Evolutionary conservation across 2,329 filamentous ascomycete genomes (phyloP), one percentile per base, ranked within the genome.

Genomic region (Diaporthe amygdali): DNA sequence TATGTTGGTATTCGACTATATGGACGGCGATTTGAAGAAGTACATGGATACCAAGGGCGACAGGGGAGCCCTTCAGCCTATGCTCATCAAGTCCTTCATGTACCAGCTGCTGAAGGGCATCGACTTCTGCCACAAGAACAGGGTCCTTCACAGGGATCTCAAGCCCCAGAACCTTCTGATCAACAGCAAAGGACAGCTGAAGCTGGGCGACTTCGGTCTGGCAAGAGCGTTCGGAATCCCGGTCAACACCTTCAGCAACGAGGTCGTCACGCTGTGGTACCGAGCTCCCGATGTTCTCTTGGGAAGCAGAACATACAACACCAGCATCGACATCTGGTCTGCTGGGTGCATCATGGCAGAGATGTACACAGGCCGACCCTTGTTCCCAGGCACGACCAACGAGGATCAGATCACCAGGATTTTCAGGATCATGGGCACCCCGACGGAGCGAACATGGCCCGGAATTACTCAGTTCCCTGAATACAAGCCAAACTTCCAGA

Each of bases 301-400:
- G 55, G 96, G 96, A 66, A 96, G 93, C 77, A 88, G 96, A 75
- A 98, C 96, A 27, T 99, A 99, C 85, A 99, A 97, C 84, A 99
- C 96, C n/a, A 97, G 94, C 83, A 98, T 99, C 81, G 96, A 99
- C 79, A 98, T 99, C 80, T 99, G 96, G 96, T 97, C 94, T 8
- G 96, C 96, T 8, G 96, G 96, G 70, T 99, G 96, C 82, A 99
- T 99, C 86, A 98, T 99, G 96, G 96, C 96, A 12, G 96, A 99
- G 84, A 98, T 99, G 95, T 98, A 97, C 82, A 98, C 96, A 0
- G 96, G 96, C 5, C 90, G 96, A 22, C 96, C 96, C 0, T 88
- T 99, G 8, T 99, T 99, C 84, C 96, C 96, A 0, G 96, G 96
- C 71, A 99, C 96, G 2, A 98, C 96, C 46, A 99, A 99, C 81